Evolutionary conservation across 371 early-diverging fungal genomes (phyloP), one percentile per base, ranked within the genome.

Genomic region (Actinomucor elegans): DNA sequence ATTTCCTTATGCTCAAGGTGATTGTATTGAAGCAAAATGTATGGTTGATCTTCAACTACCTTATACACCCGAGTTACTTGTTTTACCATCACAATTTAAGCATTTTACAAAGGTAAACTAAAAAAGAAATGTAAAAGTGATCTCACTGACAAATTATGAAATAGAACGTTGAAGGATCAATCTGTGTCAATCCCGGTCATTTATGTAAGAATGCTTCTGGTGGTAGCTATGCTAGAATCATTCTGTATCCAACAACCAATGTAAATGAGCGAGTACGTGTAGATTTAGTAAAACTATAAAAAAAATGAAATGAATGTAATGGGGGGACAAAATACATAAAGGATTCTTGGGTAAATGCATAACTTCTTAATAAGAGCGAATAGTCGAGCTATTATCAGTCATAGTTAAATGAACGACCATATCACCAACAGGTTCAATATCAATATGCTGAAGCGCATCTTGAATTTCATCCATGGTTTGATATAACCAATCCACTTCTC

Each of bases 181-280:
- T 94, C 0, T 77, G 91, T 57, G 59, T 95, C 23, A 96, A 96
- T 61, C 94, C 97, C 1, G 93, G 92, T 0, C 67, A 77, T 27
- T 59, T 88, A 5, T 73, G 85, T 15, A 87, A 82, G 50, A 75
- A 79, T 14, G 71, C 80, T 41, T 41, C 80, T 1, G 82, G 81
- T n/a, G 93, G 94, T 12, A 92, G 89, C 5, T 93, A 84, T 75
- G 89, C 85, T 20, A 69, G 77, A 21, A 26, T 91, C n/a, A 82
- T 75, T 11, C 69, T 91, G 20, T 84, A 88, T 56, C 90, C 91
- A 15, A 51, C 73, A 0, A 26, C 48, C 20, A 28, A 48, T 5
- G 28, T 23, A 3, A 61, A 69, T 12, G 68, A 78, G 20, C 71
- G 84, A 26, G 61, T 79, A 23, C 75, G 83, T 40, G 81, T 88